Base-by-base conservation (phyloP, 2,329 filamentous ascomycete genomes). In the Colletotrichum echinochloae region DNA sequence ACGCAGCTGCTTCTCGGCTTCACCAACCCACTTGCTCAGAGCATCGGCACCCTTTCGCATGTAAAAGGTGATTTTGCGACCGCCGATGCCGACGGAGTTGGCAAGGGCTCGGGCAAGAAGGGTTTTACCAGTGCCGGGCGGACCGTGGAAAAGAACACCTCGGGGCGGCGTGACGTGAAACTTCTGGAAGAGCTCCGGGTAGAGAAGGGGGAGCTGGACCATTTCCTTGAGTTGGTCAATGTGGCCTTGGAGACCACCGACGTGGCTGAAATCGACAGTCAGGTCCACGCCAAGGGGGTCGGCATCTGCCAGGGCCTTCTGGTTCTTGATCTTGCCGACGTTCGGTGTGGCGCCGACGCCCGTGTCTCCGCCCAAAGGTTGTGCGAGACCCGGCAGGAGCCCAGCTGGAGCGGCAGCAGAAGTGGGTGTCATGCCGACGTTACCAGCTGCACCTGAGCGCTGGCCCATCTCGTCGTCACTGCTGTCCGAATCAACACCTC, bases 11-110 rank as follows among this genome's bases (percentile, higher is more conserved):
- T 95, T 92, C 82, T 99, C 96, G 12, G 97, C 96, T 81, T 99
- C 96, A 78, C 96, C 96, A 62, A 99, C 96, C 96, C 96, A 99
- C 82, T 99, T 99, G 81, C 95, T 98, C 72, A 99, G 85, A 20
- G 95, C 95, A 86, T 99, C 96, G 30, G 96, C 97, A 78, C 96
- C 97, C 82, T 99, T 99, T 71, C 96, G 92, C 96, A 99, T 99
- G 82, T 98, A 99, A 76, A 99, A 99, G 0, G 95, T 98, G 73
- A 99, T 96, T 79, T 98, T 98, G 74, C 92, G 91, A 28, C 95
- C 95, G 60, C 95, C 92, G 16, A 92, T 90, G 73, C 94, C 95
- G 70, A 97, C 92, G 72, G 93, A 97, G 66, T 96, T 97, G 60
- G 97, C 95, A 56, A 99, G 85, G 51, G 96, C 96, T 76, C 96